A percentile compares a stretch with the other conserved stretches of the same genome.
These are phyloP conservation scores for Inga oerstediana DNA, from an alignment of 306 rosid genomes.

Conservation along the genomic window DNA sequence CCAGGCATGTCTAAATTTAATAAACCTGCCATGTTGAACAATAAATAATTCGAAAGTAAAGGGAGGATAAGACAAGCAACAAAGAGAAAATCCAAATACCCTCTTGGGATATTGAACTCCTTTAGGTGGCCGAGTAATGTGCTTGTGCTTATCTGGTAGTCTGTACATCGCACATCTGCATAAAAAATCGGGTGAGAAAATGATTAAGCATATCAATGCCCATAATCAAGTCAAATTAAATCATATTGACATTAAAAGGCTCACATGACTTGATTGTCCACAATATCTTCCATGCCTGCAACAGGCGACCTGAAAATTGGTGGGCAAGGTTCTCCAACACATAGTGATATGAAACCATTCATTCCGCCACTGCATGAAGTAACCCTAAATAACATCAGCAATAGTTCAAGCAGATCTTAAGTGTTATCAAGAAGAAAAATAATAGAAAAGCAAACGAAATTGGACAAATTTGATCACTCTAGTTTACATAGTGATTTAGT, in stretches of 20 bases:
- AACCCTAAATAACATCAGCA: constrained; percentile 75
- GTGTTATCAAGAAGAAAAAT: constrained; percentile 27
- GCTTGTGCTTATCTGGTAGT: constrained; percentile 79
- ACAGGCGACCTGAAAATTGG: constrained; percentile 95
- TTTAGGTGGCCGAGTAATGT: constrained; percentile 69
- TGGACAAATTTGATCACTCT: not conserved
- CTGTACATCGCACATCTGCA: constrained; percentile 83
- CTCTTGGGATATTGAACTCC: constrained; percentile 78
- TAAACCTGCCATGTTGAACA: not conserved
- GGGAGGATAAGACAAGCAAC: not conserved
- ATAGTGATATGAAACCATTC: constrained; percentile 91
- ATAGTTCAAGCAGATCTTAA: constrained; percentile 43
- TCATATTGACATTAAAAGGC: constrained; percentile 29
- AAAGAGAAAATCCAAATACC: constrained; percentile 53
- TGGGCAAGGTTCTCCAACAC: constrained; percentile 95
- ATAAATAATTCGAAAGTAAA: not conserved
- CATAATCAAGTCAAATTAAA: constrained; percentile 11
- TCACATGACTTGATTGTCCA: constrained; percentile 97
- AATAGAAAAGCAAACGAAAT: not conserved
- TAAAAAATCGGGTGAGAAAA: not conserved
- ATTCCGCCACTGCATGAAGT: constrained; percentile 94
- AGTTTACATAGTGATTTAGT: not conserved
- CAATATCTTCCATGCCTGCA: constrained; percentile 80
- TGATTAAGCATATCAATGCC: constrained; percentile 10
- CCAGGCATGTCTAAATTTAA: not conserved